Base-by-base conservation (phyloP, 495 filamentous ascomycete species). In the Clohesyomyces aquaticus region DNA sequence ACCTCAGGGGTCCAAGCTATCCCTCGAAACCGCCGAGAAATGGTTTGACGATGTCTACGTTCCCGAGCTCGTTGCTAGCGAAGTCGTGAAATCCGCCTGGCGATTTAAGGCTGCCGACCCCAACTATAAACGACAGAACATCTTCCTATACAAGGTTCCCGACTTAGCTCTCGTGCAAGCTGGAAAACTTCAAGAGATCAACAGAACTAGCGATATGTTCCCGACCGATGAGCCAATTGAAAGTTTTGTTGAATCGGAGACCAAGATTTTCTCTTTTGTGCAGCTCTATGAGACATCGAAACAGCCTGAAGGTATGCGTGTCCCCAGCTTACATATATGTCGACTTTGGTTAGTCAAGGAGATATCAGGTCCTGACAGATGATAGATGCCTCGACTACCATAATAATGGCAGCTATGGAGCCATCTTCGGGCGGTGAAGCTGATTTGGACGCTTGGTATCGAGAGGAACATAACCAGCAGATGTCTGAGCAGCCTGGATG, bases 21-120 rank as follows among this genome's bases (percentile, higher is more conserved):
- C 65, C n/a, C 48, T 59, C 16, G 58, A 55, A 16, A 59, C 50
- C 21, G 61, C 74, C 4, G 32, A 54, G 14, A 67, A 63, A 48
- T 75, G 73, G 73, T 69, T 69, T 55, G 66, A 74, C 14, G 54
- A 72, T 9, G 61, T 65, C 9, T 71, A 74, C 51, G 63, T 75
- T 29, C 73, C 72, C 0, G 68, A 67, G 12, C 28, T 75, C 25
- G 27, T 75, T 26, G 53, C 50, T 10, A 72, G 72, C 3, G 64
- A 61, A 2, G 54, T 50, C 11, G 55, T 72, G 41, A 51, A 45
- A 1, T 66, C 58, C 1, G 67, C 70, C 11, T 67, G 52, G 27
- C 62, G 71, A 25, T 74, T 63, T 48, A 60, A 67, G 46, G 51
- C 52, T 21, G 65, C 50, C 8, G 43, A 71, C 55, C 42, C 63